Evolutionary conservation across 441 rosid genomes (phyloP).

Genomic region (Populus hybrid): DNA sequence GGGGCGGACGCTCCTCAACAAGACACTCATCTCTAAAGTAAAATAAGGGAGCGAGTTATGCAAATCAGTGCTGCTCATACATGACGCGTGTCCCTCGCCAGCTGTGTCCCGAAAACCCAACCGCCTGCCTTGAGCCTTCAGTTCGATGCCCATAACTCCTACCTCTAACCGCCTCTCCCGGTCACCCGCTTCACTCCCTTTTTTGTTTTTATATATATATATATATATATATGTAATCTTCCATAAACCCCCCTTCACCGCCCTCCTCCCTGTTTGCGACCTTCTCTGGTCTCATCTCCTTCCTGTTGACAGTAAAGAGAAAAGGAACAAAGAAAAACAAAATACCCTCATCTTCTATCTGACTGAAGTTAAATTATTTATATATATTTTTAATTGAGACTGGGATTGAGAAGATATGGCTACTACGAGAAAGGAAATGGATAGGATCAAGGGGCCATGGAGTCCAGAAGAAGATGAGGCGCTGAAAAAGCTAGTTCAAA

Average conservation of each 20-base stretch:
- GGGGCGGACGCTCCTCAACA: slow-evolving; percentile 20
- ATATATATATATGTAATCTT: too few relatives aligned
- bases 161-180: slow-evolving; percentile 41
- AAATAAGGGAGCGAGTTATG: slow-evolving; percentile 26
- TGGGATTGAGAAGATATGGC: slow-evolving; percentile 22
- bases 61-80: slow-evolving; percentile 33
- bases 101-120: slow-evolving; percentile 78
- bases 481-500: slow-evolving; percentile 49
- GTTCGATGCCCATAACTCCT: slow-evolving; percentile 32
- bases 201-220: slow-evolving; percentile 4
- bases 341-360: too few relatives aligned
- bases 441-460: slow-evolving; percentile 86
- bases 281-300: background rate
- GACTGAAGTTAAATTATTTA: too few relatives aligned
- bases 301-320: background rate
- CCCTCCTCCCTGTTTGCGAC: too few relatives aligned
- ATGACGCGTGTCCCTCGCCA: slow-evolving; percentile 78
- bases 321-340: background rate
- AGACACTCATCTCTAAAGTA: too few relatives aligned
- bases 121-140: slow-evolving; percentile 63
- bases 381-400: too few relatives aligned
- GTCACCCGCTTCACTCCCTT: slow-evolving; percentile 19
- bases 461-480: slow-evolving; percentile 73
- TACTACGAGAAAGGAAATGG: slow-evolving; percentile 40
- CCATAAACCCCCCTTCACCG: background rate